Conservation (phyloP, 176 grass and related monocot genomes). For the Calamus simplicifolius region DNA sequence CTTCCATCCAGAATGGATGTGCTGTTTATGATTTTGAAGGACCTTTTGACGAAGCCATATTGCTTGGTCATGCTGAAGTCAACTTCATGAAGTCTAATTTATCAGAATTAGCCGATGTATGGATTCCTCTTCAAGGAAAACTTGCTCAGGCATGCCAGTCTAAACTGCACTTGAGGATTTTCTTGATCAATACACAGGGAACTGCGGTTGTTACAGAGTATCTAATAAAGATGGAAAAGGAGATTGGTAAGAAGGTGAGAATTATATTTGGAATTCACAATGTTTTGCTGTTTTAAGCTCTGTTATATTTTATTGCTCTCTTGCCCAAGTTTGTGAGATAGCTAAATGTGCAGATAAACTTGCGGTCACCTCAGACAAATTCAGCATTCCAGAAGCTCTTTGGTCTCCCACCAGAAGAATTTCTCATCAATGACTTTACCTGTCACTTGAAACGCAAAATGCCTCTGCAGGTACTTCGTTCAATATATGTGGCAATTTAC, state of each 20-base stretch:
- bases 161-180: conserved; percentile 78
- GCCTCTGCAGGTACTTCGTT: conserved; percentile 52
- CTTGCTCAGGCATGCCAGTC: conserved; percentile 72
- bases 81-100: conserved; percentile 92
- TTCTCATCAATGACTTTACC: conserved; percentile 92
- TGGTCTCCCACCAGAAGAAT: conserved; percentile 79
- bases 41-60: conserved; percentile 71
- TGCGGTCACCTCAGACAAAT: conserved; percentile 79
- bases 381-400: conserved; percentile 84
- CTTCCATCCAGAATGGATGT: conserved; percentile 75
- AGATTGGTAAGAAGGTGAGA: conserved; percentile 95
- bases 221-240: conserved; percentile 89
- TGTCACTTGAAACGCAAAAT: conserved; percentile 93
- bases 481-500: neutral
- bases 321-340: neutral
- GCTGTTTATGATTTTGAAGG: conserved; percentile 90
- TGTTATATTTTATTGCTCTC: too few species aligned
- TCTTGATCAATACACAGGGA: conserved; percentile 77
- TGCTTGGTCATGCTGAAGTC: conserved; percentile 82
- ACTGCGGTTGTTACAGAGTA: conserved; percentile 57
- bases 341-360: conserved; percentile 50
- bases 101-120: conserved; percentile 68
- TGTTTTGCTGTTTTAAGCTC: too few species aligned
- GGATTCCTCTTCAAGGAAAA: conserved; percentile 86
- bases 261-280: too few species aligned